A percentile compares a stretch with the other conserved stretches of the same genome.
These are phyloP conservation scores for Trichoderma guizhouense DNA, from an alignment of 2,329 filamentous ascomycete genomes.

Conservation along the genomic window DNA sequence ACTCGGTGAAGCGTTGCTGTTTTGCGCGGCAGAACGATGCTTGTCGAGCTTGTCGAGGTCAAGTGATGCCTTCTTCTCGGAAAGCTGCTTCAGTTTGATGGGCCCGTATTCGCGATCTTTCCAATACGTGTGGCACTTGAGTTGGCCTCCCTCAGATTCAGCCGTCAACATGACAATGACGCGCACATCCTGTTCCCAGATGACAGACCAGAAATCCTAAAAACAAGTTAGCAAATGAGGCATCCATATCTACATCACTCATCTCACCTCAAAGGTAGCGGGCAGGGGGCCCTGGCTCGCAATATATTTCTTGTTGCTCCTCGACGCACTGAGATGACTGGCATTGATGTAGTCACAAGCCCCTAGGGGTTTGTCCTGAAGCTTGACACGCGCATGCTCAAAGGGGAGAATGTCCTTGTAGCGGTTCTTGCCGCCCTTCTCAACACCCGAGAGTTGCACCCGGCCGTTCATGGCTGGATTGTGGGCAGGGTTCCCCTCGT, in stretches of 20 bases:
- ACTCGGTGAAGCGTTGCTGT: constrained; percentile 24
- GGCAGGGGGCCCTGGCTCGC: constrained; percentile 92
- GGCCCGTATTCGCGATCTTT: constrained; percentile 72
- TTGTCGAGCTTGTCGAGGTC: constrained; percentile 62
- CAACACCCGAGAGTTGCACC: constrained; percentile 83
- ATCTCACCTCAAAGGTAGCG: constrained; percentile 77
- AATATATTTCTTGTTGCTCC: constrained; percentile 90
- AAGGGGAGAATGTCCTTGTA: constrained; percentile 99
- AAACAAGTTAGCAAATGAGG: neutral
- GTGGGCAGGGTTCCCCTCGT: constrained; percentile 33
- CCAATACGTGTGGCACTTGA: constrained; percentile 97
- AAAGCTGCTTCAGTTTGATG: constrained; percentile 70
- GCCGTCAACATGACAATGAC: constrained; percentile 97
- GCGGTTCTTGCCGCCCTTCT: constrained; percentile 91
- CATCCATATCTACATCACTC: neutral
- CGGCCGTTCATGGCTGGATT: constrained; percentile 28
- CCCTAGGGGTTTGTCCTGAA: constrained; percentile 64
- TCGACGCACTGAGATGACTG: constrained; percentile 74
- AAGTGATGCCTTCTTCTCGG: constrained; percentile 77
- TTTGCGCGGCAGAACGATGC: constrained; percentile 42
- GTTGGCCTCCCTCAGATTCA: constrained; percentile 85
- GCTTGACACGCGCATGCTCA: constrained; percentile 83
- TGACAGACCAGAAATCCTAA: constrained; percentile 94
- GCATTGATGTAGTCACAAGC: constrained; percentile 95
- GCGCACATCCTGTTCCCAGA: constrained; percentile 95